Evolutionary conservation across 768 basidiomycete genomes (phyloP).

Genomic region (Kwoniella shandongensis): DNA sequence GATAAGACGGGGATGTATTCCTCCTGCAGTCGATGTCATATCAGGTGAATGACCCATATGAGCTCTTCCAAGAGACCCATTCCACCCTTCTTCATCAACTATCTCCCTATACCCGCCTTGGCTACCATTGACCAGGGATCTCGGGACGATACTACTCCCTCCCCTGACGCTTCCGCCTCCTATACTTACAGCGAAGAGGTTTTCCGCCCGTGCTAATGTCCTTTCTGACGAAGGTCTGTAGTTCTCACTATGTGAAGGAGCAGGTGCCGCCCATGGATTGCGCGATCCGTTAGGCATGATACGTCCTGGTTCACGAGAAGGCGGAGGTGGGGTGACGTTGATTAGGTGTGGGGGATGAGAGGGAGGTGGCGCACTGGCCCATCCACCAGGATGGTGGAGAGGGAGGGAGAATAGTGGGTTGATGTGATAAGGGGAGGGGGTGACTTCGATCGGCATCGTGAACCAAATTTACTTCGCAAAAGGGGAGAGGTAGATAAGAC

Average conservation of each 20-base stretch:
- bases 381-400: slow-evolving; percentile 5
- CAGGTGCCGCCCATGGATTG: slow-evolving; percentile 42
- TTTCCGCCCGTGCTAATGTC: slow-evolving; percentile 23
- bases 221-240: slow-evolving; percentile 31
- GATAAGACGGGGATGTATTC: slow-evolving; percentile 1
- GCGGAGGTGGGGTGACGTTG: neutral
- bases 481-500: too few species aligned
- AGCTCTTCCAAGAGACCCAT: slow-evolving; percentile 26
- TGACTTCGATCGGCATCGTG: slow-evolving; percentile 38
- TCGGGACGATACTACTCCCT: neutral
- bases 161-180: neutral
- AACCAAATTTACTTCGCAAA: neutral
- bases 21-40: slow-evolving; percentile 28
- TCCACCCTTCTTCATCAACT: slow-evolving; percentile 44
- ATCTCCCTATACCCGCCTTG: slow-evolving; percentile 12
- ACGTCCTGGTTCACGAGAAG: slow-evolving; percentile 1
- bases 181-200: neutral
- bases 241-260: too few species aligned
- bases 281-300: slow-evolving; percentile 33
- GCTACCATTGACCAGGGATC: neutral
- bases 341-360: neutral
- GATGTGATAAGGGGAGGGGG: slow-evolving; percentile 15
- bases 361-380: neutral
- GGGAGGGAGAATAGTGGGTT: slow-evolving; percentile 7
- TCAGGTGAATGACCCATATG: slow-evolving; percentile 37